Percentiles rank a stretch among this genome's conserved stretches.
phyloP scores from a whole-genome alignment of 805 yeast species.

The Priceomyces haplophilus region DNA sequence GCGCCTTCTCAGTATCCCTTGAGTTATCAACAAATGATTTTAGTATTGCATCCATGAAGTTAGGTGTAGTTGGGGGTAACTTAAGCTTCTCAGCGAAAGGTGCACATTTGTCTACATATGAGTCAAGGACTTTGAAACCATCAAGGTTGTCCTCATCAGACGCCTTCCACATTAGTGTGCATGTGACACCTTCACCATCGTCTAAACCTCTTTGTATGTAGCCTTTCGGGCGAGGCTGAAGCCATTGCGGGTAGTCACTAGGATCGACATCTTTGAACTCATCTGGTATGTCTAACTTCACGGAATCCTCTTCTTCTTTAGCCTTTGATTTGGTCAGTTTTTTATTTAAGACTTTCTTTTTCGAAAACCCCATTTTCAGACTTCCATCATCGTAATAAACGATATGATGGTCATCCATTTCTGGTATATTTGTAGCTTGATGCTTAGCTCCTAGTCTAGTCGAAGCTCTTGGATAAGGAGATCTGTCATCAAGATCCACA shows the following conservation, averaged over 20 bases:
- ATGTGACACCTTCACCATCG: slow-evolving; percentile 48
- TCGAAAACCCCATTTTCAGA: slow-evolving; percentile 1
- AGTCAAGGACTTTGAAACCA: slow-evolving; percentile 41
- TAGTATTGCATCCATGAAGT: slow-evolving; percentile 74
- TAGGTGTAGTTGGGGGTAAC: slow-evolving; percentile 65
- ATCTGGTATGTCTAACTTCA: slow-evolving; percentile 44
- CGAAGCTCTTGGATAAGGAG: slow-evolving; percentile 75
- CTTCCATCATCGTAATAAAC: slow-evolving; percentile 55
- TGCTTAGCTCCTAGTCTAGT: slow-evolving; percentile 72
- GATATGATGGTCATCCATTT: slow-evolving; percentile 63
- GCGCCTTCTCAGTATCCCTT: slow-evolving; percentile 53
- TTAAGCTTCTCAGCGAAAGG: slow-evolving; percentile 55
- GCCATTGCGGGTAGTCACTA: slow-evolving; percentile 65
- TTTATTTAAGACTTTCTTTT: slow-evolving; percentile 11
- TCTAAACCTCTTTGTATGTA: slow-evolving; percentile 82
- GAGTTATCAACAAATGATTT: slow-evolving; percentile 48
- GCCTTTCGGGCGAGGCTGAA: slow-evolving; percentile 75
- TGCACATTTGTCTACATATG: slow-evolving; percentile 53
- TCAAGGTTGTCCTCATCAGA: slow-evolving; percentile 28
- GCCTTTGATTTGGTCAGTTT: slow-evolving; percentile 17
- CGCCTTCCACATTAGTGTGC: slow-evolving; percentile 64
- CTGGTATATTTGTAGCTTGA: slow-evolving; percentile 65
- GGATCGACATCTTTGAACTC: slow-evolving; percentile 41
- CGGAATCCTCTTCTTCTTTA: slow-evolving; percentile 15
- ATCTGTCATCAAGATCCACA: slow-evolving; percentile 67